Conservation (phyloP, 2,329 filamentous ascomycete species). For the Calonectria leucothoes region DNA sequence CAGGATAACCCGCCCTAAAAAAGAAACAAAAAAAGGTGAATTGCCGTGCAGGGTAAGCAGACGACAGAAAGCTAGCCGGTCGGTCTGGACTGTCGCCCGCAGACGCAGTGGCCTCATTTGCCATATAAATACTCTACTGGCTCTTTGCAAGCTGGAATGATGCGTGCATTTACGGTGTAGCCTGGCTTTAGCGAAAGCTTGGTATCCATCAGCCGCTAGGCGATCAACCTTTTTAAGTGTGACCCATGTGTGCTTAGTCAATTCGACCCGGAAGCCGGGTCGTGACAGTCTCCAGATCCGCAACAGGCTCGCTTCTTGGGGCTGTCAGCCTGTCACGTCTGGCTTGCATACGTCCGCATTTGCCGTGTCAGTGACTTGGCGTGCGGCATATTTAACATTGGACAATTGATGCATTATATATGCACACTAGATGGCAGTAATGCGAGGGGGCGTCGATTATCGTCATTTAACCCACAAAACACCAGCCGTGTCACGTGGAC, state of each 20-base stretch:
- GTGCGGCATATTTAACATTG: not conserved
- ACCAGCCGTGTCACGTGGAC: not conserved
- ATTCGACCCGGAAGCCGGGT: not conserved
- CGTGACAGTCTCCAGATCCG: not conserved
- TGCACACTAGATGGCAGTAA: not conserved
- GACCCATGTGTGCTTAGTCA: not conserved
- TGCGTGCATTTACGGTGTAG: not conserved
- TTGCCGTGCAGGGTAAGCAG: not conserved
- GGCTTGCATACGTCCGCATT: not conserved
- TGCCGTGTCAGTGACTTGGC: not conserved
- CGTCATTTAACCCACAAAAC: not conserved
- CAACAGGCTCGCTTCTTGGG: too few relatives aligned
- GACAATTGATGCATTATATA: not conserved
- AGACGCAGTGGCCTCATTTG: not conserved
- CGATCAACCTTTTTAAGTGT: not conserved
- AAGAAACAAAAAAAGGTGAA: not conserved
- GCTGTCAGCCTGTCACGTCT: too few relatives aligned
- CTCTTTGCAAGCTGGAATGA: not conserved
- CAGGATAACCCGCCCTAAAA: not conserved
- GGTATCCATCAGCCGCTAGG: not conserved
- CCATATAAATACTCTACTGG: too few relatives aligned
- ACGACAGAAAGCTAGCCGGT: not conserved
- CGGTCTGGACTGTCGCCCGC: not conserved
- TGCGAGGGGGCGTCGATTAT: not conserved
- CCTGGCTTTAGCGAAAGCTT: not conserved